A percentile compares a stretch with the other conserved stretches of the same genome.
Conservation (phyloP, 2,329 filamentous ascomycete genomes). For the Aspergillus felis region DNA sequence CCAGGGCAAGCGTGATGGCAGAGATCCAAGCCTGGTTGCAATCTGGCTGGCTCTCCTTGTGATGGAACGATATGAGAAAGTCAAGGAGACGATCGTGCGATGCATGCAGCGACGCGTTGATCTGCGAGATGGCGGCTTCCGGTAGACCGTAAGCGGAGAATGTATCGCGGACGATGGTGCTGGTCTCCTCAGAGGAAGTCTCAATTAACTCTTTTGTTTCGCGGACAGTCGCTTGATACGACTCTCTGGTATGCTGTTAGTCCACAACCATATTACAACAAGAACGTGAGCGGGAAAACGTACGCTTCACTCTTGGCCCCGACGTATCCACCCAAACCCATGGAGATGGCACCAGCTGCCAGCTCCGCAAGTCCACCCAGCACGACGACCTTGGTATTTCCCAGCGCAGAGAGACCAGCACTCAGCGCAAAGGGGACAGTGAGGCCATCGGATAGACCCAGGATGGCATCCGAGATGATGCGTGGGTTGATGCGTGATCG, state of each 20-base stretch:
- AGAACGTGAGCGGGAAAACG: slow-evolving; percentile 13
- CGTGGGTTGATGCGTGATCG: slow-evolving; percentile 39
- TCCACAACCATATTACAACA: not conserved
- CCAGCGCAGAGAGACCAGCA: slow-evolving; percentile 61
- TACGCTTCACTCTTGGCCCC: slow-evolving; percentile 52
- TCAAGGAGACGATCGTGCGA: slow-evolving; percentile 40
- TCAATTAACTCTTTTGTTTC: slow-evolving; percentile 42
- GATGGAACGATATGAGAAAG: slow-evolving; percentile 48
- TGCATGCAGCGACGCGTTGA: slow-evolving; percentile 34
- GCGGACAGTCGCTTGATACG: slow-evolving; percentile 44
- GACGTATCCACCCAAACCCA: slow-evolving; percentile 74
- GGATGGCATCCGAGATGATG: slow-evolving; percentile 59
- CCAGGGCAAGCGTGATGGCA: slow-evolving; percentile 62
- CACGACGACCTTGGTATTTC: slow-evolving; percentile 64
- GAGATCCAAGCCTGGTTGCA: slow-evolving; percentile 48
- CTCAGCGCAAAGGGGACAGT: slow-evolving; percentile 77
- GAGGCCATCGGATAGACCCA: slow-evolving; percentile 72
- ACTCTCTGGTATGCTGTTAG: slow-evolving; percentile 29
- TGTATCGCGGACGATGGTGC: slow-evolving; percentile 37
- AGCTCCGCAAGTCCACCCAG: slow-evolving; percentile 73
- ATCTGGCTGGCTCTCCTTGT: slow-evolving; percentile 43
- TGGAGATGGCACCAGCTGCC: slow-evolving; percentile 70
- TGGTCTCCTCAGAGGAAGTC: slow-evolving; percentile 34
- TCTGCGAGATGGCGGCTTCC: slow-evolving; percentile 30
- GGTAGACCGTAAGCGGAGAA: slow-evolving; percentile 43